A percentile compares a stretch with the other conserved stretches of the same genome.
These are phyloP conservation scores for Umbilicus rupestris DNA, from an alignment of 164 flowering plant species.

Conservation along the genomic window DNA sequence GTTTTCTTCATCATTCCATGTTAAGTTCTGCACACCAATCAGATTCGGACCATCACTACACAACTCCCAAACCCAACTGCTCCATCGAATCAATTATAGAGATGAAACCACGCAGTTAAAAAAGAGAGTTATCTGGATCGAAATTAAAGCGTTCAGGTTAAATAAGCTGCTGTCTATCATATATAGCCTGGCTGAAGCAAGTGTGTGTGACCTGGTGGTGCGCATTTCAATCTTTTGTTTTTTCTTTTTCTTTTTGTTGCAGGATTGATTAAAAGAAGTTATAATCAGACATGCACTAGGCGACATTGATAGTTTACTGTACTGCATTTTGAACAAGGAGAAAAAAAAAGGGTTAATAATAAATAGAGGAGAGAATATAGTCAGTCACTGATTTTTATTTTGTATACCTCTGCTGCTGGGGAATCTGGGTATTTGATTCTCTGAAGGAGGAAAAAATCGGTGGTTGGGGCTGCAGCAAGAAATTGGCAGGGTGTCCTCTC, in stretches of 20 bases:
- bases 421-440: constrained; percentile 6
- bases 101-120: background rate
- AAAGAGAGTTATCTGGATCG: too few species aligned
- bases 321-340: background rate
- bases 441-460: background rate
- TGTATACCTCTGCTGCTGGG: background rate
- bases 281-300: background rate
- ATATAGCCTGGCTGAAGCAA: background rate
- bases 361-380: constrained; percentile 1
- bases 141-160: background rate
- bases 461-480: background rate
- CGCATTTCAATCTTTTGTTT: background rate
- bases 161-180: background rate
- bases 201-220: background rate
- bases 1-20: too few species aligned
- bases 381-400: constrained; percentile 3
- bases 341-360: background rate
- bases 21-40: background rate
- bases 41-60: background rate
- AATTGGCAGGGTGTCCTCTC: background rate
- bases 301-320: constrained; percentile 2
- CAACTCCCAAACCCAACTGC: background rate
- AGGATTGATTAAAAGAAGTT: constrained; percentile 4
- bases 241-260: background rate
- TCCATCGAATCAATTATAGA: too few species aligned